Base-by-base conservation (phyloP, 495 filamentous ascomycete genomes). In the Aspergillus mulundensis region DNA sequence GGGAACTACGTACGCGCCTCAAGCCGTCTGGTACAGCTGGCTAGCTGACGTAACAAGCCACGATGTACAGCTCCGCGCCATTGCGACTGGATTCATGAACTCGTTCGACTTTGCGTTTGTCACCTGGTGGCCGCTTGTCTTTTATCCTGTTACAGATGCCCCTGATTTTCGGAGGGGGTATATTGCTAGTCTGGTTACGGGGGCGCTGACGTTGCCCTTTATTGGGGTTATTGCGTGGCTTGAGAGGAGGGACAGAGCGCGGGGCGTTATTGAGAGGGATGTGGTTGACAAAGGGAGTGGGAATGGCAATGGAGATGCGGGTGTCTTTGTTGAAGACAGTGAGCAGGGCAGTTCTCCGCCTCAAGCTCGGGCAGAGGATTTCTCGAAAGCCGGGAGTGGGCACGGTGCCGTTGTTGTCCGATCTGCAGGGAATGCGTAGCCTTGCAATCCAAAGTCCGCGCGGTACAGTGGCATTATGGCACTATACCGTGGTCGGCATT, bases 1-100 rank as follows among this genome's bases (percentile, higher is more conserved):
- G 2, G 69, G 69, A 4, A 71, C 69, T 4, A 71, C 69, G 1
- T 71, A 65, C 41, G 69, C 69, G 15, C 66, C 66, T 12, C 69
- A 71, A 43, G 69, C 69, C 6, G 56, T 71, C n/a, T 71, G 69
- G 69, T 71, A 71, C 53, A 65, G 66, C 7, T 71, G 69, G 69
- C 64, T 71, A 58, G 69, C 69, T 2, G 69, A 71, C 39, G 62
- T 71, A 6, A 71, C 69, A 10, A 50, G 60, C 25, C 66, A 69
- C 39, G 69, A 71, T 44, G 51, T 71, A 16, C 69, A 71, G 24
- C 60, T 71, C 0, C 63, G 69, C 1, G 69, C 69, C 6, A 71
- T 71, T 28, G 63, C 69, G 15, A 71, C 69, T 0, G 69, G 69
- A 0, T 71, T 71, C 55, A 71, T 71, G 69, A 71, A 71, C 50